phyloP scores from a whole-genome alignment of 176 grass and related monocot species.

The Stipa capillata region DNA sequence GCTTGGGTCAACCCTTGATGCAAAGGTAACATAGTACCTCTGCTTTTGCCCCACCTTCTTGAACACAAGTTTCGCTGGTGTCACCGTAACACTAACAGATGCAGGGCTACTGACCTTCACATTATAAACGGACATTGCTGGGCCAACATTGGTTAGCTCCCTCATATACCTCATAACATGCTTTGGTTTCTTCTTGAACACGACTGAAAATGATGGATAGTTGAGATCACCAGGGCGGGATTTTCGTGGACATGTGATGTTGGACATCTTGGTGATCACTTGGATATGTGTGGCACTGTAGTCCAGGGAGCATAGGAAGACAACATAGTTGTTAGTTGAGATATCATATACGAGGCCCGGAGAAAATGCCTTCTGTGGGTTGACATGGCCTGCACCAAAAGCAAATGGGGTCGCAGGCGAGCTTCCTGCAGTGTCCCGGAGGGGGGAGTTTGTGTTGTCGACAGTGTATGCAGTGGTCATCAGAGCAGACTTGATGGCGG shows the following conservation, averaged over 20 bases:
- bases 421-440: constrained; percentile 62
- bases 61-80: constrained; percentile 56
- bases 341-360: constrained; percentile 83
- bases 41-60: constrained; percentile 61
- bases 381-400: constrained; percentile 78
- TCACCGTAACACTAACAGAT: constrained; percentile 44
- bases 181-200: constrained; percentile 46
- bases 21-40: constrained; percentile 67
- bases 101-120: constrained; percentile 54
- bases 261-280: constrained; percentile 63
- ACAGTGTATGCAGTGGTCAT: constrained; percentile 79
- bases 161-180: constrained; percentile 46
- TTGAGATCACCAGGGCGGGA: constrained; percentile 76
- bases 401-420: constrained; percentile 57
- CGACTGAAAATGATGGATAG: constrained; percentile 81
- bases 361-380: constrained; percentile 79
- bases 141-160: constrained; percentile 79
- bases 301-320: constrained; percentile 83
- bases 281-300: constrained; percentile 63
- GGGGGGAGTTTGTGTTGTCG: constrained; percentile 73
- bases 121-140: constrained; percentile 42
- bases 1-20: constrained; percentile 22
- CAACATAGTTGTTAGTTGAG: constrained; percentile 53
- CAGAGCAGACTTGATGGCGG: constrained; percentile 86
- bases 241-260: constrained; percentile 53